Evolutionary conservation across 1,284 basidiomycete genomes (phyloP), one percentile per base, ranked within the genome.

Genomic region (Melampsora americana): DNA sequence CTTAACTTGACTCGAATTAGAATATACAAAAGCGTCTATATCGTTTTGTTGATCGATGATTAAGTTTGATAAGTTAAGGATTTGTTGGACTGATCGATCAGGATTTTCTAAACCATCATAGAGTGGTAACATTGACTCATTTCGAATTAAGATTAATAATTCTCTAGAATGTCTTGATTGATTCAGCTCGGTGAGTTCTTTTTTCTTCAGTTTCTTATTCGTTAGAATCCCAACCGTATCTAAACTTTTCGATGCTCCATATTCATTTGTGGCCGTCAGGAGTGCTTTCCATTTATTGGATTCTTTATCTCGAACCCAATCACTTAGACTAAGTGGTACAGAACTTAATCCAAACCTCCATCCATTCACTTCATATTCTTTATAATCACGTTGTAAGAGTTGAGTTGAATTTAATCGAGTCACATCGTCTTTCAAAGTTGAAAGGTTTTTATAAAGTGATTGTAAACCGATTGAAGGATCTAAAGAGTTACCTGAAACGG

Each of bases 331-430:
- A 1, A 90, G 80, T 0, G 92, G 93, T 1, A 95, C 90, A 1
- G 92, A 90, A 2, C 91, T 87, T 16, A 96, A 84, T 0, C 94
- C 93, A 4, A 87, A 85, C 2, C 83, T 84, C 84, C 85, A 23
- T 82, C 80, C 0, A 87, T 86, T 1, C 83, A 87, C 84, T 2
- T 81, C 80, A 82, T 93, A 95, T 80, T 95, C 89, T 83, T 99
- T 98, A 86, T 95, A 99, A 83, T 98, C 95, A 23, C 95, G 85
- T 23, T 90, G 86, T 4, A 98, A 86, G 35, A 97, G 87, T 80
- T 97, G 92, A 66, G 87, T 85, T 0, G 89, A 88, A 44, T 84
- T 85, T 32, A 98, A 86, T 78, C 88, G 86, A 0, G 87, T 86
- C 11, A 97, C 85, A 78, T 90, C 87, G 4, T 80, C 81, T 82